Evolutionary conservation across 1,284 basidiomycete genomes (phyloP), one percentile per base, ranked within the genome.

Genomic region (Moniliophthora roreri): DNA sequence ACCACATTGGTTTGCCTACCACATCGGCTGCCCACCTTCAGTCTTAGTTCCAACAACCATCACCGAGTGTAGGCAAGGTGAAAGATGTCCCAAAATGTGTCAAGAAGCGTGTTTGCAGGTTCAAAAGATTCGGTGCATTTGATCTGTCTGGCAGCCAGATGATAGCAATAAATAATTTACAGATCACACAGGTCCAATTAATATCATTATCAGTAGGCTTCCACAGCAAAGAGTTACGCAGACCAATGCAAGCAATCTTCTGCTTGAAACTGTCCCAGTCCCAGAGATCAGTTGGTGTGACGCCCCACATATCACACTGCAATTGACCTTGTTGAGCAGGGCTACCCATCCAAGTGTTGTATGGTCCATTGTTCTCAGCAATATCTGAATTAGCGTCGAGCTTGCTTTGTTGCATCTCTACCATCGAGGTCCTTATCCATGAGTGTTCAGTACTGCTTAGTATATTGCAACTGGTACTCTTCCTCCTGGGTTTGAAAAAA

Each of bases 251-350:
- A n/a, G 87, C 86, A 55, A 99, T 91, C 73, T 93, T 91, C 64
- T 83, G 89, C 77, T 96, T 98, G 67, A 99, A 77, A 53, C 77
- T 72, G 1, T 81, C 71, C 97, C 97, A 99, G 68, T 99, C 94
- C 97, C 97, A 99, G 13, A 98, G 81, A 56, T 89, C 87, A 20
- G 91, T 91, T 15, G 97, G 97, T 0, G 89, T 91, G 37, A 95
- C 88, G 44, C 89, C 90, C 97, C 97, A 99, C 49, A 98, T 72
- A 70, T 99, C 97, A 67, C 84, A 98, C 75, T 99, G 96, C 32
- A 99, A 82, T 67, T 89, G 82, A 49, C 97, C 97, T 62, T 87
- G 80, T 41, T 86, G 85, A 2, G 93, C 93, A 23, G 97, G 97
- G 56, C 91, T 94, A 34, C 97, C 97, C 63, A 85, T 78, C 79